A percentile compares a stretch with the other conserved stretches of the same genome.
Conservation (phyloP, 148 eudicot genomes). For the Camellia lanceoleosa region DNA sequence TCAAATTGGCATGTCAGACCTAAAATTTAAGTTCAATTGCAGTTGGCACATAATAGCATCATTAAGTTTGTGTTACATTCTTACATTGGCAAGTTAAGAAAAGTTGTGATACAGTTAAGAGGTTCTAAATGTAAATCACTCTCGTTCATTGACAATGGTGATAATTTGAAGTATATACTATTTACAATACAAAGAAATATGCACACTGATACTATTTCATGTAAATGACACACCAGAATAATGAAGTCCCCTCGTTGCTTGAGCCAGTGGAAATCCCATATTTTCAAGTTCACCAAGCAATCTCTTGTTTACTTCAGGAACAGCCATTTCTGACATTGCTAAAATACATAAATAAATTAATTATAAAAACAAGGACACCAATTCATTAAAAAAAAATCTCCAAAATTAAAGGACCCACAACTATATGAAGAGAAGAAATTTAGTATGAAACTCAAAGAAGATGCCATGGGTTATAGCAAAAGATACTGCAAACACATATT, state of each 20-base stretch:
- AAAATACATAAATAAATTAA: background rate
- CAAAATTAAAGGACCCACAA: background rate
- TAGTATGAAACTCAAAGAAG: background rate
- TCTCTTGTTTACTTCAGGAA: conserved; percentile 55
- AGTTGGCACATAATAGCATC: background rate
- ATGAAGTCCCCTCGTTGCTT: conserved; percentile 64
- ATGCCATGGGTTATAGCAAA: background rate
- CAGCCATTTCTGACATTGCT: conserved; percentile 51
- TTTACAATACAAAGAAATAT: too few species aligned
- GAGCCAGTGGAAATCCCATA: conserved; percentile 69
- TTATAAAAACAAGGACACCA: background rate
- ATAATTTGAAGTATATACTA: background rate
- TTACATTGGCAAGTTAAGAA: background rate
- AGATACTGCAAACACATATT: background rate
- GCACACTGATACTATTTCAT: background rate
- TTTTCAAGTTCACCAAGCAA: conserved; percentile 57
- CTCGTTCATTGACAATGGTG: background rate
- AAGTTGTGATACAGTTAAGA: background rate
- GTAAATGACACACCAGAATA: conserved; percentile 51
- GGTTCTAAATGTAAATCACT: background rate
- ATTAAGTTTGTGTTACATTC: background rate
- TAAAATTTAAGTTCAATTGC: background rate
- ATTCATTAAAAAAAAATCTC: background rate
- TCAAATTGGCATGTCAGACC: background rate
- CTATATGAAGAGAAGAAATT: background rate